A percentile compares a stretch with the other conserved stretches of the same genome.
phyloP scores from a whole-genome alignment of 305 asterid genomes.

The Fraxinus platypoda region DNA sequence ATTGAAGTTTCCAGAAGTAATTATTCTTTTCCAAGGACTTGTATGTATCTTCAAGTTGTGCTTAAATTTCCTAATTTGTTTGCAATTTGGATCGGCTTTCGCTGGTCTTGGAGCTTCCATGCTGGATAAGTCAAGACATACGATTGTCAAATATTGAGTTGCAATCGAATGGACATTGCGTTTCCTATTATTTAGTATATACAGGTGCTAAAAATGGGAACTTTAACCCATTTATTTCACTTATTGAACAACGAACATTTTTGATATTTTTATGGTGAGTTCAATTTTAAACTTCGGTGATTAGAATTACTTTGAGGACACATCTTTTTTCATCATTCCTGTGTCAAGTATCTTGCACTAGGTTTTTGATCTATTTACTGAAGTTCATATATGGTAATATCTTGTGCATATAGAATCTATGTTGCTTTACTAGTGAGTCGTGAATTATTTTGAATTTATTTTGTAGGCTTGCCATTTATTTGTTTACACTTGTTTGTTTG shows the following conservation, averaged over 20 bases:
- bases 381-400: neutral
- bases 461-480: slow-evolving; percentile 15
- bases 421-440: neutral
- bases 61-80: neutral
- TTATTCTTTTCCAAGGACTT: neutral
- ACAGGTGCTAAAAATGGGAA: neutral
- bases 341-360: neutral
- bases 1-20: neutral
- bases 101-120: neutral
- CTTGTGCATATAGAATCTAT: slow-evolving; percentile 8
- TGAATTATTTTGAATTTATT: neutral
- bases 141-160: neutral
- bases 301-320: neutral
- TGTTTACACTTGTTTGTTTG: slow-evolving; percentile 13
- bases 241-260: neutral
- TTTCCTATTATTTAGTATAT: neutral
- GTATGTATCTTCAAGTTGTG: neutral
- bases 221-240: neutral
- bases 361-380: neutral
- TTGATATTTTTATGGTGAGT: neutral
- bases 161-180: neutral
- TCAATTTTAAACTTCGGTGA: neutral
- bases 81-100: neutral
- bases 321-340: neutral
- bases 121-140: neutral